Evolutionary conservation across 306 rosid genomes (phyloP).

Genomic region (Ormosia semicastrata): DNA sequence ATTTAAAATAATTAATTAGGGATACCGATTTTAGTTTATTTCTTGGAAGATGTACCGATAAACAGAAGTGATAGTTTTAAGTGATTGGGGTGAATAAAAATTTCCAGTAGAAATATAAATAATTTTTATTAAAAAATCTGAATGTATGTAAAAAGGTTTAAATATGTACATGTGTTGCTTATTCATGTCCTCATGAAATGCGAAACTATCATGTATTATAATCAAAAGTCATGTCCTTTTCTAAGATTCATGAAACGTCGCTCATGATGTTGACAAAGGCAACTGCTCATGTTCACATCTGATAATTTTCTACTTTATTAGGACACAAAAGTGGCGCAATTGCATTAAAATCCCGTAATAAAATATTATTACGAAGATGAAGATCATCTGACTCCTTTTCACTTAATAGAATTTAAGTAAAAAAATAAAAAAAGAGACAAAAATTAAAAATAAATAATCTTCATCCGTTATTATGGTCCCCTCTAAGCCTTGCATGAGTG

Average conservation of each 20-base stretch:
- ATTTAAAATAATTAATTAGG: not conserved
- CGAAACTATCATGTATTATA: not conserved
- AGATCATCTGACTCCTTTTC: no score
- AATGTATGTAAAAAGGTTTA: not conserved
- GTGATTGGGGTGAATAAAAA: no score
- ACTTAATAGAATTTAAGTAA: no score
- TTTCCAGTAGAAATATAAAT: no score
- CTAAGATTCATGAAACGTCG: slow-evolving; percentile 57
- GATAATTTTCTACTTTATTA: slow-evolving; percentile 46
- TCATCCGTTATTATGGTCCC: slow-evolving; percentile 55
- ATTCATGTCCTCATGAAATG: not conserved
- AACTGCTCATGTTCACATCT: slow-evolving; percentile 47
- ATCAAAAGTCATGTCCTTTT: slow-evolving; percentile 31
- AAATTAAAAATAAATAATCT: no score
- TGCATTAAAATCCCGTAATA: slow-evolving; percentile 46
- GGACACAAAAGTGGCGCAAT: slow-evolving; percentile 50
- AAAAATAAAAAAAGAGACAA: no score
- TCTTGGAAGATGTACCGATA: not conserved
- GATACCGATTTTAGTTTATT: not conserved
- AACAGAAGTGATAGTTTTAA: not conserved
- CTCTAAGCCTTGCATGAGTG: slow-evolving; percentile 40
- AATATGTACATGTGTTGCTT: not conserved
- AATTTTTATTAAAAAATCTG: no score
- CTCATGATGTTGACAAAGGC: slow-evolving; percentile 55
- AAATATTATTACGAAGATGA: no score